Evolutionary conservation across 1,284 basidiomycete species (phyloP).

Genomic region (Irpex rosettiformis): DNA sequence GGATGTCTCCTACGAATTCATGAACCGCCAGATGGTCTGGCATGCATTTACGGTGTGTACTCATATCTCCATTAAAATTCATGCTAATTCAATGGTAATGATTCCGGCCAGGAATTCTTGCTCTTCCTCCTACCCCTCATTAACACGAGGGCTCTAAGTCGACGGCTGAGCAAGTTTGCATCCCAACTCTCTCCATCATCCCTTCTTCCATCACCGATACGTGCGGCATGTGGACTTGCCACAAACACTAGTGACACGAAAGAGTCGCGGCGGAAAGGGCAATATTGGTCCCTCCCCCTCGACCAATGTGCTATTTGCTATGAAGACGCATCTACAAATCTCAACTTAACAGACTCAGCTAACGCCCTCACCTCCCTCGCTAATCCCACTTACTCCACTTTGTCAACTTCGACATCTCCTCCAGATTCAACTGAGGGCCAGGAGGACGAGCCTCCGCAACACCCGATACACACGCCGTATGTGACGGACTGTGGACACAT

Average conservation of each 20-base stretch:
- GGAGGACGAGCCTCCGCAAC: conserved; percentile 43
- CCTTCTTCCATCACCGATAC: conserved; percentile 32
- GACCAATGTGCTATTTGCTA: conserved; percentile 80
- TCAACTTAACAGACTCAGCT: conserved; percentile 51
- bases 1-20: conserved; percentile 96
- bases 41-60: conserved; percentile 88
- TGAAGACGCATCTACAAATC: conserved; percentile 63
- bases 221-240: conserved; percentile 14
- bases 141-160: conserved; percentile 60
- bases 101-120: conserved; percentile 92
- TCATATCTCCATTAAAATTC: neutral
- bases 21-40: conserved; percentile 99
- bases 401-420: conserved; percentile 9
- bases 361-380: conserved; percentile 44
- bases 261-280: conserved; percentile 37
- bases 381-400: conserved; percentile 16
- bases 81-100: conserved; percentile 2
- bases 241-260: conserved; percentile 24
- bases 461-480: conserved; percentile 72
- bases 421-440: conserved; percentile 13
- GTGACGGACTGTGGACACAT: conserved; percentile 73
- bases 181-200: conserved; percentile 34
- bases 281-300: conserved; percentile 58
- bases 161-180: conserved; percentile 44
- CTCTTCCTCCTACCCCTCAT: conserved; percentile 90